phyloP scores from a whole-genome alignment of 1,284 basidiomycete species.

The Agaricales sp. region DNA sequence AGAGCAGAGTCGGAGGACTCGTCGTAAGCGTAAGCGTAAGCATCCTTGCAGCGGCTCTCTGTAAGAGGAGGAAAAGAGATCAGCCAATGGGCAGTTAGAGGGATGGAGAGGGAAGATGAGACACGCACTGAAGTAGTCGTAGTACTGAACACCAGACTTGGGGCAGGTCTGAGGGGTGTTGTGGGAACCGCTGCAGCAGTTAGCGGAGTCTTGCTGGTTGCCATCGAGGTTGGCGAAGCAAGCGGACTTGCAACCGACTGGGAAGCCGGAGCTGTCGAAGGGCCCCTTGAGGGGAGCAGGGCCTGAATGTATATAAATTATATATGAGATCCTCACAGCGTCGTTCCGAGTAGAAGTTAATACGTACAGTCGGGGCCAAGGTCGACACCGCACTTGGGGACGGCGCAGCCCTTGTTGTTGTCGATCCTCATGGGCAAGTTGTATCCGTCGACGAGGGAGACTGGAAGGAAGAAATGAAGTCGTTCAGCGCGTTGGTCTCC shows the following conservation, averaged over 20 bases:
- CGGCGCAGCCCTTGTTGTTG: conserved; percentile 39
- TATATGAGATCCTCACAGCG: not conserved
- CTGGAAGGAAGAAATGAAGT: conserved; percentile 12
- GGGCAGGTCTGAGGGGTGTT: conserved; percentile 34
- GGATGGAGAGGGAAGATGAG: not conserved
- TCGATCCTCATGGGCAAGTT: conserved; percentile 49
- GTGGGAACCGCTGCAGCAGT: conserved; percentile 47
- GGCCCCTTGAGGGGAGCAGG: conserved; percentile 43
- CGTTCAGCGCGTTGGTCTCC: not conserved
- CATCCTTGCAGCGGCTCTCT: conserved; percentile 34
- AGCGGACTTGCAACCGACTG: conserved; percentile 48
- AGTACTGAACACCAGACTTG: conserved; percentile 27
- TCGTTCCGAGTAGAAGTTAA: not conserved
- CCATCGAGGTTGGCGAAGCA: conserved; percentile 45
- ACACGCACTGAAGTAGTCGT: conserved; percentile 35
- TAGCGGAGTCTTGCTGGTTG: conserved; percentile 35
- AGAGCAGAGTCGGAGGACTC: conserved; percentile 35
- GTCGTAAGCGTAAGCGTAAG: conserved; percentile 43
- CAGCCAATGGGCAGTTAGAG: too few species aligned
- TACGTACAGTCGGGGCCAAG: conserved; percentile 34
- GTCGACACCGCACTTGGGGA: conserved; percentile 42
- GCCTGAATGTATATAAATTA: conserved; percentile 27
- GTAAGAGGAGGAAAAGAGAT: conserved; percentile 6
- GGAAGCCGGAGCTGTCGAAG: conserved; percentile 36
- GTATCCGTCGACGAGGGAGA: conserved; percentile 47